Percentiles rank a stretch among this genome's conserved stretches.
Conservation (phyloP, 495 filamentous ascomycete species). For the Endocarpon pusillum region DNA sequence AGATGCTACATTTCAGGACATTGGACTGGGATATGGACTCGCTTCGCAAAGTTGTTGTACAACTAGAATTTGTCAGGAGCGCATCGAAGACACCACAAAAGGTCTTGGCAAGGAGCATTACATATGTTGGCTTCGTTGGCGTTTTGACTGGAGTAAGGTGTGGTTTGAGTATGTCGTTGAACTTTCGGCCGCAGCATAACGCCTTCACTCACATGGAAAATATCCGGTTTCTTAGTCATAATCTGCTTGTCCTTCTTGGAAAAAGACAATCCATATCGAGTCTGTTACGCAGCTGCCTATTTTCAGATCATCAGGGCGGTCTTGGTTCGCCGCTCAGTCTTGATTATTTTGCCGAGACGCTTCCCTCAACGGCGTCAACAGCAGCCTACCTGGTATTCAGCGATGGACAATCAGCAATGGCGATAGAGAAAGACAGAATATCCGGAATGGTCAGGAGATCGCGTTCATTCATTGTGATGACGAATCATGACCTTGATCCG, state of each 20-base stretch:
- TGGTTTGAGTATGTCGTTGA: conserved; percentile 42
- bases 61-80: conserved; percentile 35
- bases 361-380: conserved; percentile 26
- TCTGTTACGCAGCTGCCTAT: conserved; percentile 26
- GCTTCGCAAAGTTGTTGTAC: conserved; percentile 36
- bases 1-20: conserved; percentile 47
- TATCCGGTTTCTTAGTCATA: conserved; percentile 27
- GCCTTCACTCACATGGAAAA: conserved; percentile 18
- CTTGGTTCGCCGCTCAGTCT: conserved; percentile 8
- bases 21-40: conserved; percentile 52
- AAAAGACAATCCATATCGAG: conserved; percentile 38
- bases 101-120: conserved; percentile 39
- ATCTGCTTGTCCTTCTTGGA: conserved; percentile 39
- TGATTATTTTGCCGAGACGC: conserved; percentile 11
- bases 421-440: conserved; percentile 41
- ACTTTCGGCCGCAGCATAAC: conserved; percentile 43
- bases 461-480: conserved; percentile 33
- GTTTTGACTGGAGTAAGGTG: conserved; percentile 40
- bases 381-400: conserved; percentile 42
- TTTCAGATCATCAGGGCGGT: conserved; percentile 12
- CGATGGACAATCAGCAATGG: conserved; percentile 24
- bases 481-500: conserved; percentile 33
- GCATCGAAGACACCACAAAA: conserved; percentile 13
- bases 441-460: conserved; percentile 23
- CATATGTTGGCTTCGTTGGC: conserved; percentile 48